A percentile compares a stretch with the other conserved stretches of the same genome.
These are phyloP conservation scores for Boletus smithii DNA, from an alignment of 1,284 basidiomycete species.

Conservation along the genomic window DNA sequence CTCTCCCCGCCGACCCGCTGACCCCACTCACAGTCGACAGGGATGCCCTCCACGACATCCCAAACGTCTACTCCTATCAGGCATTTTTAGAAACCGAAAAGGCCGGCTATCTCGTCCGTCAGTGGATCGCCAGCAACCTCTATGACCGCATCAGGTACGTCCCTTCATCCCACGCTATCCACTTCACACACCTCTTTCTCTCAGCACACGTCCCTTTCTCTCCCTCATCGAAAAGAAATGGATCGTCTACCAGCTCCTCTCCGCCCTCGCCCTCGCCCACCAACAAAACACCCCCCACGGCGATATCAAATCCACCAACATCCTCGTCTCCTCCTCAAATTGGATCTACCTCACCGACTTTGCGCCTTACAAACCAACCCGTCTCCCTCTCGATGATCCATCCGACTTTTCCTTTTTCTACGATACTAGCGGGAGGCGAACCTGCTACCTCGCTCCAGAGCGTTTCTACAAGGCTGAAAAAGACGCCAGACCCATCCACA, in stretches of 20 bases:
- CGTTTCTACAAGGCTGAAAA: constrained; percentile 87
- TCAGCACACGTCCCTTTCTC: constrained; percentile 92
- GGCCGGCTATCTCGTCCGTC: constrained; percentile 92
- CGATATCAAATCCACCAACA: constrained; percentile 97
- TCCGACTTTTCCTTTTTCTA: constrained; percentile 98
- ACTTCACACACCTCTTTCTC: neutral
- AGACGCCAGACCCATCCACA: constrained; percentile 48
- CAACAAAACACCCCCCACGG: constrained; percentile 88
- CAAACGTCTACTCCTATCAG: constrained; percentile 90
- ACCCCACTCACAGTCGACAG: constrained; percentile 61
- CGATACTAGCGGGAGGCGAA: constrained; percentile 89
- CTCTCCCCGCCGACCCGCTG: neutral
- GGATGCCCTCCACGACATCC: constrained; percentile 79
- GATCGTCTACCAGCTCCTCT: constrained; percentile 94
- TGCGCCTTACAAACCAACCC: constrained; percentile 95
- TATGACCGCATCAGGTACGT: constrained; percentile 96
- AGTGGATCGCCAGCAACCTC: constrained; percentile 92
- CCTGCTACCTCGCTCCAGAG: constrained; percentile 96
- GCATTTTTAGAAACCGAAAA: constrained; percentile 93
- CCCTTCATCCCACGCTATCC: neutral
- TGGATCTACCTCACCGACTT: constrained; percentile 97
- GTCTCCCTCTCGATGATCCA: constrained; percentile 93
- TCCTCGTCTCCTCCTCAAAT: constrained; percentile 95
- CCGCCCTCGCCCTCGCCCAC: constrained; percentile 80
- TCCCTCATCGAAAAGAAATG: constrained; percentile 94